Evolutionary conservation across 257 asterid genomes (phyloP).

Genomic region (Fraxinus excelsior): DNA sequence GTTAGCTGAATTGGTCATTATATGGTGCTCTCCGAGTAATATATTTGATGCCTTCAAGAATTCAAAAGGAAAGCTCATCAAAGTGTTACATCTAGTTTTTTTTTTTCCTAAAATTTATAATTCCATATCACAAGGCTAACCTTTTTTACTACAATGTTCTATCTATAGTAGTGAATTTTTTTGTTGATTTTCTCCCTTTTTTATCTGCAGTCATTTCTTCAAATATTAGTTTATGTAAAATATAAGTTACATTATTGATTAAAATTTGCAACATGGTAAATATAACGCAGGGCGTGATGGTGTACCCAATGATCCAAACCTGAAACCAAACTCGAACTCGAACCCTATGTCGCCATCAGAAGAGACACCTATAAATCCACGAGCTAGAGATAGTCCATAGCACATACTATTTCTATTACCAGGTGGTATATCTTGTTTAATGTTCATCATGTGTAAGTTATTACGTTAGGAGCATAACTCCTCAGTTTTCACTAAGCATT

Average conservation of each 20-base stretch:
- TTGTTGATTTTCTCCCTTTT: too few relatives aligned
- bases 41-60: too few relatives aligned
- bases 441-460: too few relatives aligned
- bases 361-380: conserved; percentile 35
- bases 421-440: background rate
- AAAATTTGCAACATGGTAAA: background rate
- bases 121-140: too few relatives aligned
- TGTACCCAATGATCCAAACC: background rate
- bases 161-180: too few relatives aligned
- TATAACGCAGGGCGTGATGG: background rate
- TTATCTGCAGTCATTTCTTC: background rate
- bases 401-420: background rate
- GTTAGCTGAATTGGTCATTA: background rate
- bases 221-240: background rate
- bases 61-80: too few relatives aligned
- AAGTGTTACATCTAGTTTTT: too few relatives aligned
- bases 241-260: too few relatives aligned
- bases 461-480: too few relatives aligned
- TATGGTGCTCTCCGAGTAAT: background rate
- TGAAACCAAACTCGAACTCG: background rate
- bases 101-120: too few relatives aligned
- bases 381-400: background rate
- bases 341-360: background rate
- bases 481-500: too few relatives aligned
- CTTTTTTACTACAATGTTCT: too few relatives aligned